These are phyloP conservation scores for Blastobotrys niveus DNA, from an alignment of 1,139 yeast genomes.

Conservation along the genomic window DNA sequence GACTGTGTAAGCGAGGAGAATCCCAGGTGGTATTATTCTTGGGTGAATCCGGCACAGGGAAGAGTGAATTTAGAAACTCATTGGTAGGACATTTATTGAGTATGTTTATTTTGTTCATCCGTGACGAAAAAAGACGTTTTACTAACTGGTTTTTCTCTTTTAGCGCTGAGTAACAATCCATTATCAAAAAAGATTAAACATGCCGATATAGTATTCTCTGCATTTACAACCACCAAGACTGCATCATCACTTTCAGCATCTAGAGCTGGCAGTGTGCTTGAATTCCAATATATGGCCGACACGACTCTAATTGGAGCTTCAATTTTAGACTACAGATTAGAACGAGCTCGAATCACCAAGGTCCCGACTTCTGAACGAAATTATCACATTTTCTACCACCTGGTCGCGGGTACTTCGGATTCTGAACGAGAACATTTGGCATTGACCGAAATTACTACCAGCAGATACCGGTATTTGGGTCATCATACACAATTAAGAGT, in stretches of 20 bases:
- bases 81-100: constrained; percentile 32
- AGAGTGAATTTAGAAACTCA: constrained; percentile 36
- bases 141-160: too few relatives aligned
- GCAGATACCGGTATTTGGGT: constrained; percentile 38
- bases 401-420: constrained; percentile 37
- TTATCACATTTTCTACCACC: constrained; percentile 39
- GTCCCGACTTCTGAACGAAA: constrained; percentile 41
- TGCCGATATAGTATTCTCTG: constrained; percentile 36
- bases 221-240: constrained; percentile 39
- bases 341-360: constrained; percentile 37
- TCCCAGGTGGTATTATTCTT: constrained; percentile 37
- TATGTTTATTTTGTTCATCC: too few relatives aligned
- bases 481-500: constrained; percentile 38
- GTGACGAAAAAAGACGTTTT: too few relatives aligned
- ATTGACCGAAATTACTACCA: constrained; percentile 28
- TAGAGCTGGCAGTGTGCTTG: constrained; percentile 38
- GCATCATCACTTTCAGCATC: constrained; percentile 33
- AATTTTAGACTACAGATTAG: constrained; percentile 38
- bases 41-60: constrained; percentile 41
- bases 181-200: constrained; percentile 34
- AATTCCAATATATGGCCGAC: constrained; percentile 38
- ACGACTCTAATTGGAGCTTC: constrained; percentile 38
- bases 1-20: constrained; percentile 38
- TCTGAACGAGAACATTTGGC: constrained; percentile 38
- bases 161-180: constrained; percentile 37